Percentiles rank a stretch among this genome's conserved stretches.
Conservation (phyloP, 352 stramenopile genomes). For the Phytopythium sindhum region DNA sequence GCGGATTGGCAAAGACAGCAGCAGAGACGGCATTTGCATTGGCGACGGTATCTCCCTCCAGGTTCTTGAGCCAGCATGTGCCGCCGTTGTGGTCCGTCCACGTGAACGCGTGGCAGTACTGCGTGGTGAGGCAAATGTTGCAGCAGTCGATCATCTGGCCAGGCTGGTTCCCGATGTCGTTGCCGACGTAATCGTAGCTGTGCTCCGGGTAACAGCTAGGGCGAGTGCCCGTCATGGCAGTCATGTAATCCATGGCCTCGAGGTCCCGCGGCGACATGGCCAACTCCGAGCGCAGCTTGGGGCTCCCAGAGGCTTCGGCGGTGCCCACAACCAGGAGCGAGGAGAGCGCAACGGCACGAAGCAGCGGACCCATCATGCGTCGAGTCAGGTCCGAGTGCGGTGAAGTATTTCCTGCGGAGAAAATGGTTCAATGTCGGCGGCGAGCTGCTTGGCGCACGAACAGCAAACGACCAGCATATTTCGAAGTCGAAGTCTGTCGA, state of each 20-base stretch:
- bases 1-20: constrained; percentile 11
- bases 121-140: not conserved
- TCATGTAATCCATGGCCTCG: constrained; percentile 2
- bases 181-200: constrained; percentile 5
- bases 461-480: not conserved
- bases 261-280: not conserved
- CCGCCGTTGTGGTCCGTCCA: constrained; percentile 43
- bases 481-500: not conserved
- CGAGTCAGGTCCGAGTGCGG: not conserved
- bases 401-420: not conserved
- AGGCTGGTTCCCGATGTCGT: constrained; percentile 1
- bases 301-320: not conserved
- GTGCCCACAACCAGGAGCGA: not conserved
- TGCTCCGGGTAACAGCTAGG: constrained; percentile 2
- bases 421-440: not conserved
- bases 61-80: constrained; percentile 47
- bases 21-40: constrained; percentile 13
- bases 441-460: not conserved
- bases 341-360: not conserved
- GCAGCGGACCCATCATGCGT: not conserved
- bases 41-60: constrained; percentile 12
- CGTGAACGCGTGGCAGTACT: constrained; percentile 5
- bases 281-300: not conserved
- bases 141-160: constrained; percentile 1
- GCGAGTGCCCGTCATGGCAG: not conserved